These are phyloP conservation scores for Calendula officinalis DNA, from an alignment of 129 eudicot species.

Conservation along the genomic window DNA sequence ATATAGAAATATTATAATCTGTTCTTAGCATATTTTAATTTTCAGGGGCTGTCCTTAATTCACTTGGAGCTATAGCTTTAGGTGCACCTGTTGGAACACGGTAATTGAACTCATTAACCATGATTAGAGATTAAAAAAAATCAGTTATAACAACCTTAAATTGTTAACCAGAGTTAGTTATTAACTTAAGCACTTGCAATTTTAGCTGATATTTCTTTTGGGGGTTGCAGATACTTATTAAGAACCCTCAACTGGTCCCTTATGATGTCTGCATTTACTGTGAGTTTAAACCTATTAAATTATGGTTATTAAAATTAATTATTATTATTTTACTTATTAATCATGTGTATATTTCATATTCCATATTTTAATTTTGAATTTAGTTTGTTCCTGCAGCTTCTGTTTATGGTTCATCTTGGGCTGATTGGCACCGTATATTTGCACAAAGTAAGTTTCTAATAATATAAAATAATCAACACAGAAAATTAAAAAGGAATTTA, in stretches of 20 bases:
- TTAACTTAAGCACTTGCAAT: neutral
- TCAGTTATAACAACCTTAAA: neutral
- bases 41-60: constrained; percentile 80
- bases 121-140: neutral
- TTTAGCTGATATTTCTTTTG: constrained; percentile 5
- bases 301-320: neutral
- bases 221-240: constrained; percentile 43
- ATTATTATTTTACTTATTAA: neutral
- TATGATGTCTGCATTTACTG: constrained; percentile 85
- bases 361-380: too few relatives aligned
- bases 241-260: constrained; percentile 85
- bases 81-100: constrained; percentile 80
- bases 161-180: neutral
- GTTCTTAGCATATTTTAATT: constrained; percentile 16
- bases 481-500: neutral
- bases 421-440: constrained; percentile 79
- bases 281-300: constrained; percentile 35
- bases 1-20: constrained; percentile 13
- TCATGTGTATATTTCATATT: constrained; percentile 12
- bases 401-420: constrained; percentile 82
- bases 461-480: constrained; percentile 2
- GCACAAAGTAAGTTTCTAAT: constrained; percentile 64
- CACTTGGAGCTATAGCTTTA: constrained; percentile 91
- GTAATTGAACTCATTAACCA: constrained; percentile 32
- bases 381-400: constrained; percentile 89